phyloP scores from a whole-genome alignment of 1,284 basidiomycete genomes.

The Microbotryomycetes sp. region DNA sequence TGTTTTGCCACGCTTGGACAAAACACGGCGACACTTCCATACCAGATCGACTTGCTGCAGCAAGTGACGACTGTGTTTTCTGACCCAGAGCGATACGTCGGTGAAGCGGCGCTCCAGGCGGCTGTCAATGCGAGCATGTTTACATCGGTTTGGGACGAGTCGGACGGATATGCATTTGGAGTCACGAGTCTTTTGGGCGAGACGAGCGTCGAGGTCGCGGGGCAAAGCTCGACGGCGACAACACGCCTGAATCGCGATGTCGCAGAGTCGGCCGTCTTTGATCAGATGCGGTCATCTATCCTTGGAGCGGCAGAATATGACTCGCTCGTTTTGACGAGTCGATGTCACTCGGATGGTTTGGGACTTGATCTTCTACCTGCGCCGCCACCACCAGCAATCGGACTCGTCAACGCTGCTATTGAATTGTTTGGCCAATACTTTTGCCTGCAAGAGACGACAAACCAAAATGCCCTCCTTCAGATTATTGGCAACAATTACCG shows the following conservation, averaged over 20 bases:
- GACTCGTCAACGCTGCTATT: slow-evolving; percentile 81
- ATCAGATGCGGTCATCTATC: slow-evolving; percentile 68
- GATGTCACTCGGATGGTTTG: slow-evolving; percentile 1
- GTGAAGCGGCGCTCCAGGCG: slow-evolving; percentile 74
- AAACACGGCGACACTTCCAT: slow-evolving; percentile 68
- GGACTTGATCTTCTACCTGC: slow-evolving; percentile 35
- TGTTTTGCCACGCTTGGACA: slow-evolving; percentile 79
- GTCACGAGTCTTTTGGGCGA: slow-evolving; percentile 60
- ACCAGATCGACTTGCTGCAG: slow-evolving; percentile 73
- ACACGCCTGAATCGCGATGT: slow-evolving; percentile 59
- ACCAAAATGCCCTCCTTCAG: slow-evolving; percentile 60
- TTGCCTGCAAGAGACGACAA: slow-evolving; percentile 64
- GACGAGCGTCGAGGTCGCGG: slow-evolving; percentile 30
- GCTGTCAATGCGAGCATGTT: slow-evolving; percentile 83
- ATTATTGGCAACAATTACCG: slow-evolving; percentile 52
- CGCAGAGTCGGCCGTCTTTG: slow-evolving; percentile 67
- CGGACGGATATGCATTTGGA: slow-evolving; percentile 88
- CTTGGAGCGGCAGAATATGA: slow-evolving; percentile 82
- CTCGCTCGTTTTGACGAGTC: slow-evolving; percentile 41
- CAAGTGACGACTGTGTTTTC: slow-evolving; percentile 77
- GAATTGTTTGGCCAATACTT: slow-evolving; percentile 71
- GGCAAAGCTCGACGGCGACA: slow-evolving; percentile 5
- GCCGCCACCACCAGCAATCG: slow-evolving; percentile 68
- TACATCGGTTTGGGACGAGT: slow-evolving; percentile 73
- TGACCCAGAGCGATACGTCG: slow-evolving; percentile 58